Evolutionary conservation across 805 yeast genomes (phyloP).

Genomic region (Maudiozyma saulgeensis): DNA sequence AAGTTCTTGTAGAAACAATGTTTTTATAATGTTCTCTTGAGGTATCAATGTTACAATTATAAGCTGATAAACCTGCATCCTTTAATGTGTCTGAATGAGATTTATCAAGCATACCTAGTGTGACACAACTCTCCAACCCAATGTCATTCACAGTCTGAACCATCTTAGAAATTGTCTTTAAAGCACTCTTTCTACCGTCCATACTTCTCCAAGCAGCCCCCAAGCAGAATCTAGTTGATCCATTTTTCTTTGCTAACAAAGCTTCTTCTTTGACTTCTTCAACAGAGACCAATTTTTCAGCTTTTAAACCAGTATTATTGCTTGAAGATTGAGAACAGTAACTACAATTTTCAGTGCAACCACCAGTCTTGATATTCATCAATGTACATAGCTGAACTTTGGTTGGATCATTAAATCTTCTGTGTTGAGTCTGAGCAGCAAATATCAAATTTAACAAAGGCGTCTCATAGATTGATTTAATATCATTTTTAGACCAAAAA

Average conservation of each 20-base stretch:
- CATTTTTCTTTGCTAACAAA: slow-evolving; percentile 53
- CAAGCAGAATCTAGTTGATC: slow-evolving; percentile 72
- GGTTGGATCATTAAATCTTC: slow-evolving; percentile 55
- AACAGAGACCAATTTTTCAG: slow-evolving; percentile 50
- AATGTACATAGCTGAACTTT: slow-evolving; percentile 71
- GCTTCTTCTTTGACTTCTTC: slow-evolving; percentile 62
- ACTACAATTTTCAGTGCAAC: slow-evolving; percentile 74
- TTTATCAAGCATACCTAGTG: slow-evolving; percentile 65
- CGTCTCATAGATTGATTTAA: slow-evolving; percentile 50
- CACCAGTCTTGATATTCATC: slow-evolving; percentile 68
- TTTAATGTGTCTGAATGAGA: slow-evolving; percentile 53
- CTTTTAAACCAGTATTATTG: slow-evolving; percentile 61
- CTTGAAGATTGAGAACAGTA: slow-evolving; percentile 72
- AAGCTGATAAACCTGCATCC: slow-evolving; percentile 70
- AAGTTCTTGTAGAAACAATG: slow-evolving; percentile 60
- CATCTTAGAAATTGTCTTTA: slow-evolving; percentile 56
- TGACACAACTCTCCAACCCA: slow-evolving; percentile 71
- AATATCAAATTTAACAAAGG: slow-evolving; percentile 56
- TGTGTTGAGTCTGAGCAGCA: slow-evolving; percentile 55
- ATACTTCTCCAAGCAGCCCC: slow-evolving; percentile 88
- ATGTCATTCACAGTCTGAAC: slow-evolving; percentile 51
- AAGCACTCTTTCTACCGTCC: slow-evolving; percentile 63
- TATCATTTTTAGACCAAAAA: slow-evolving; percentile 53
- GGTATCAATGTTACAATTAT: slow-evolving; percentile 74
- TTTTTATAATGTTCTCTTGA: slow-evolving; percentile 67